These are phyloP conservation scores for Cryptosporidium muris DNA, from an alignment of 169 alveolate species.

Conservation along the genomic window DNA sequence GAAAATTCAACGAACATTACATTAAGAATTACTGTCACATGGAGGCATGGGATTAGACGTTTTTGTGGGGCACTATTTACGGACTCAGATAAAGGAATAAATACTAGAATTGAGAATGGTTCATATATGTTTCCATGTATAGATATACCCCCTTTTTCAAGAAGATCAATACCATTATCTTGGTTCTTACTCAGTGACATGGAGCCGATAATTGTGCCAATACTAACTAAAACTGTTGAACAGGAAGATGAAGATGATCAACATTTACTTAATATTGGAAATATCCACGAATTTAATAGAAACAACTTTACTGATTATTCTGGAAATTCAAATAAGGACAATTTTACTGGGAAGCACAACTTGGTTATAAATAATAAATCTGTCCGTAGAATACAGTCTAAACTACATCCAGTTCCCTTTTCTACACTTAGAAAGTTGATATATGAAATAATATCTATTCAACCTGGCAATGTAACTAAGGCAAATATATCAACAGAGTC, in stretches of 20 bases:
- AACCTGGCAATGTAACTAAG: constrained; percentile 51
- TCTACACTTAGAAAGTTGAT: constrained; percentile 19
- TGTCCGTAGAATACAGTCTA: constrained; percentile 37
- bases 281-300: background rate
- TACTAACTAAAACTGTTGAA: constrained; percentile 8
- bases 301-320: background rate
- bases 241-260: constrained; percentile 11
- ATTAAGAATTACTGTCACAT: constrained; percentile 50
- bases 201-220: constrained; percentile 58
- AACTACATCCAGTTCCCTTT: constrained; percentile 35
- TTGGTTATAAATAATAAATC: constrained; percentile 21
- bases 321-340: background rate
- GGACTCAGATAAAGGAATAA: constrained; percentile 21
- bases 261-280: background rate
- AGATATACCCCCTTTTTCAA: constrained; percentile 59
- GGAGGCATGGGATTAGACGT: constrained; percentile 63
- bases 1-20: constrained; percentile 49
- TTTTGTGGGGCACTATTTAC: constrained; percentile 59
- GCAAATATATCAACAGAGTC: constrained; percentile 33
- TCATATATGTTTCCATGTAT: constrained; percentile 19
- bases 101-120: background rate
- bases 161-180: constrained; percentile 67
- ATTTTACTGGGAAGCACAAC: background rate
- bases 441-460: constrained; percentile 54
- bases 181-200: constrained; percentile 63